phyloP scores from a whole-genome alignment of 257 asterid species.

The Lithospermum erythrorhizon region DNA sequence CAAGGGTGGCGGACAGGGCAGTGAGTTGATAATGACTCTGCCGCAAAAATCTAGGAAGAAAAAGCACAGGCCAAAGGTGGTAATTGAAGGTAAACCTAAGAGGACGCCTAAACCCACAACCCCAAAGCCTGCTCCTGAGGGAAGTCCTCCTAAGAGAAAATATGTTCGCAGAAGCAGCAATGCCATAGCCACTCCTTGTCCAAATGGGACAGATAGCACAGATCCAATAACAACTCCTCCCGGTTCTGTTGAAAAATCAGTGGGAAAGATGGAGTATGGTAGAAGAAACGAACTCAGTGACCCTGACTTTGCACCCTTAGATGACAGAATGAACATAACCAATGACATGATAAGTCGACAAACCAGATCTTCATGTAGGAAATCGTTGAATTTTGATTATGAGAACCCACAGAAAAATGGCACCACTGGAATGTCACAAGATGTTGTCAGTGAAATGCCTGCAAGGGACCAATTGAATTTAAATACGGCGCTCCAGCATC shows the following conservation, averaged over 20 bases:
- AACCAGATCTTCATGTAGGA: conserved; percentile 53
- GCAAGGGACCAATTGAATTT: conserved; percentile 23
- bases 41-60: conserved; percentile 58
- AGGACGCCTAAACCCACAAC: conserved; percentile 23
- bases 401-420: conserved; percentile 30
- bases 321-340: conserved; percentile 23
- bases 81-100: conserved; percentile 50
- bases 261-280: conserved; percentile 26
- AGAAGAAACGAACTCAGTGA: conserved; percentile 22
- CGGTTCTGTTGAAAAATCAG: conserved; percentile 18
- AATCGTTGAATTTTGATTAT: conserved; percentile 42
- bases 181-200: conserved; percentile 18
- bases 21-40: conserved; percentile 48
- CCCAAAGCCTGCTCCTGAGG: background rate
- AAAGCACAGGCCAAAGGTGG: conserved; percentile 92
- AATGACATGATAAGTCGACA: conserved; percentile 8
- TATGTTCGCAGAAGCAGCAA: conserved; percentile 32
- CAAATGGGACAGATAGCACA: conserved; percentile 22
- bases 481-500: conserved; percentile 14
- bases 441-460: conserved; percentile 1
- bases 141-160: conserved; percentile 35
- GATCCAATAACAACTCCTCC: conserved; percentile 19
- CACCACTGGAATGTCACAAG: conserved; percentile 23
- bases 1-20: conserved; percentile 46
- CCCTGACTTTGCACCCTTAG: conserved; percentile 24